Base-by-base conservation (phyloP, 2,329 filamentous ascomycete species). In the Penicillium sumatraense region DNA sequence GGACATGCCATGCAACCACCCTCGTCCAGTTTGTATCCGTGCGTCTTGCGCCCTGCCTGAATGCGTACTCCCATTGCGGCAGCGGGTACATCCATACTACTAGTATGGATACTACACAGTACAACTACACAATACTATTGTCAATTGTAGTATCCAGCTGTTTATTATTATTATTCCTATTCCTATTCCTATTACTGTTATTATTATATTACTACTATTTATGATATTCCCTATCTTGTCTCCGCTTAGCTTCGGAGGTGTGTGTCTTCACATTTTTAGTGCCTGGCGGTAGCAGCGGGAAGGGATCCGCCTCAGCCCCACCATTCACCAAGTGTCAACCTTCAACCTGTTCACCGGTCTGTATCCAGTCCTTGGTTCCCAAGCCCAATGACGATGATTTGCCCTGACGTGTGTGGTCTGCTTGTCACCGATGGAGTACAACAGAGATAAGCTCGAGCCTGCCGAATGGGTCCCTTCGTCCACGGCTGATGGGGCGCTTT, bases 261-360 rank as follows among this genome's bases (percentile, higher is more conserved):
- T 26, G 49, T 20, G 47, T 40, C 44, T 20, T 41, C 45, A 20
- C 24, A 29, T 14, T 18, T 36, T 46, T 8, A 54, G 38, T 45
- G 26, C 31, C 38, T 40, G 29, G 51, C 52, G 44, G 51, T 45
- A 51, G 44, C 9, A 58, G 51, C 48, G 56, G 56, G 49, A 54
- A 20, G 29, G 40, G 52, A 51, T 53, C 58, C 52, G 35, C 55
- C 52, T 27, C 23, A 26, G 47, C 27, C 41, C 58, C 55, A 60
- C 58, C 20, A 23, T 16, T 11, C 4, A 46, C 5, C 2, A 51
- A 26, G 51, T 56, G 58, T 61, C 58, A 61, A 53, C 53, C 24
- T 54, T 61, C 58, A 61, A 53, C 53, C 24, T 54, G 44, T 36
- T 61, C 59, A 61, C 57, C 59, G 59, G 57, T 38, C 51, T 26